Evolutionary conservation across 331 rosid genomes (phyloP).

Genomic region (Stylosanthes scabra): DNA sequence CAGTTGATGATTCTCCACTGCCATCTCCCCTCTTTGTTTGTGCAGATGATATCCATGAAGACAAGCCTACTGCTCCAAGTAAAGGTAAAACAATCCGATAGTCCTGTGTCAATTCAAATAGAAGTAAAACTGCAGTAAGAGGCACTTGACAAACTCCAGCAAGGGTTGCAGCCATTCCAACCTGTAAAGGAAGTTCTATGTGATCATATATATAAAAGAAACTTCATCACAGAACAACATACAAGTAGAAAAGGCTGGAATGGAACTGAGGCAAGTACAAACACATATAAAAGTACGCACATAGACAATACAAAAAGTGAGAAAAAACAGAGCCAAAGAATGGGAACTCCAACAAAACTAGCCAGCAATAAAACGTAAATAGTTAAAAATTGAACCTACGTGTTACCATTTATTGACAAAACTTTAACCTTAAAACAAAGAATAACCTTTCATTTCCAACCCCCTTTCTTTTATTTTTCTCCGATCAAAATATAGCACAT

Average conservation of each 20-base stretch:
- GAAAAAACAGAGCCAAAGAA: neutral
- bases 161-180: conserved; percentile 99
- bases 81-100: conserved; percentile 90
- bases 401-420: neutral
- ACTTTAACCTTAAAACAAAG: neutral
- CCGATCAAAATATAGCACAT: conserved; percentile 2
- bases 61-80: conserved; percentile 94
- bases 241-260: neutral
- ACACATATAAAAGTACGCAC: neutral
- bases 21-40: conserved; percentile 66
- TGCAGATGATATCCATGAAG: conserved; percentile 89
- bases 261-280: too few relatives aligned
- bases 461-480: conserved; percentile 9
- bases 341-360: neutral
- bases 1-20: conserved; percentile 46
- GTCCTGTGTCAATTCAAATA: conserved; percentile 95
- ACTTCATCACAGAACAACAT: neutral
- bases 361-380: neutral
- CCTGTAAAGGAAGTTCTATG: conserved; percentile 62
- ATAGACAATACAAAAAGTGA: neutral
- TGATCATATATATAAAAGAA: conserved; percentile 28
- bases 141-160: conserved; percentile 99
- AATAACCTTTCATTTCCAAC: conserved; percentile 11
- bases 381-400: neutral
- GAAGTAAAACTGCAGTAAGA: conserved; percentile 87